These are phyloP conservation scores for Chrysanthemum makinoi DNA, from an alignment of 129 eudicot genomes.

Conservation along the genomic window DNA sequence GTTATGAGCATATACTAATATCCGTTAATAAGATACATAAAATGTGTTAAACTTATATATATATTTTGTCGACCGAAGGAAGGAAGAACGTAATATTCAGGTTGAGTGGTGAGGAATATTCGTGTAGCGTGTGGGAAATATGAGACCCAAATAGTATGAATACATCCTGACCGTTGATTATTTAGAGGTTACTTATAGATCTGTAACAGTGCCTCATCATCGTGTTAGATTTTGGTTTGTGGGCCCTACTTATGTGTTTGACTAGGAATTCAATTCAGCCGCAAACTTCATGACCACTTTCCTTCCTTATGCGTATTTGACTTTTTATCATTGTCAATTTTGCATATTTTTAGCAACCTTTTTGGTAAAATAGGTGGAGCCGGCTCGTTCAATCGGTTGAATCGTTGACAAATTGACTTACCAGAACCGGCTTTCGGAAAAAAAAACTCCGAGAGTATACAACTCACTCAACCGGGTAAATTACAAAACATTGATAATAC, in stretches of 20 bases:
- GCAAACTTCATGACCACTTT: constrained; percentile 8
- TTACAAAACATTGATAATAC: too few species aligned
- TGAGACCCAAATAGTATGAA: constrained; percentile 13
- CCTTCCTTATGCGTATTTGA: too few species aligned
- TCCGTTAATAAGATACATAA: neutral
- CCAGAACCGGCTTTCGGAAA: too few species aligned
- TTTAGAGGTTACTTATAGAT: constrained; percentile 5
- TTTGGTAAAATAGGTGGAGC: too few species aligned
- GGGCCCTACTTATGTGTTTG: neutral
- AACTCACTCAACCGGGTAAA: too few species aligned
- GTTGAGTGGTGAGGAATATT: constrained; percentile 31
- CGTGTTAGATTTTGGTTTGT: too few species aligned
- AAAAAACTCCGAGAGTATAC: too few species aligned
- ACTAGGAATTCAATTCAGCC: neutral
- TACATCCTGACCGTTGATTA: constrained; percentile 28
- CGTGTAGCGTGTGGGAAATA: constrained; percentile 29
- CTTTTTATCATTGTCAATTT: too few species aligned
- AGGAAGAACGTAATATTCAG: constrained; percentile 16
- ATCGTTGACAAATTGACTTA: too few species aligned
- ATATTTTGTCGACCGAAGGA: neutral
- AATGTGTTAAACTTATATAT: neutral
- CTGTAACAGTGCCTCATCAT: neutral
- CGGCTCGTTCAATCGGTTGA: too few species aligned
- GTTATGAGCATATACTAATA: neutral
- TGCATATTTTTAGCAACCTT: too few species aligned